Percentiles rank a stretch among this genome's conserved stretches.
Evolutionary conservation across 2,329 filamentous ascomycete genomes (phyloP).

Genomic region (Aspergillus sp.): DNA sequence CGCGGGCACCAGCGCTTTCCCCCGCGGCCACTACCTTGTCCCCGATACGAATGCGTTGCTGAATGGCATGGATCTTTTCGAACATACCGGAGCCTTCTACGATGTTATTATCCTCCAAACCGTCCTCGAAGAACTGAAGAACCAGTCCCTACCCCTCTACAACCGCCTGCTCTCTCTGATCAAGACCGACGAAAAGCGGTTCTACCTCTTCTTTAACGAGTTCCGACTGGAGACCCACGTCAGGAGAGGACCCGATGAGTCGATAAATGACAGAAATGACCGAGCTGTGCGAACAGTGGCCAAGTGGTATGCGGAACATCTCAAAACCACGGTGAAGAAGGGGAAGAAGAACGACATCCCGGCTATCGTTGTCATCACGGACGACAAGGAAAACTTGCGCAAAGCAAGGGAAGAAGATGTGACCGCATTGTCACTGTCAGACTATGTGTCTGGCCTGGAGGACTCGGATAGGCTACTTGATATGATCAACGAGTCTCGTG

Average conservation of each 20-base stretch:
- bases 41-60: slow-evolving; percentile 96
- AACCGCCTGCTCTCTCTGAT: slow-evolving; percentile 88
- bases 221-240: slow-evolving; percentile 92
- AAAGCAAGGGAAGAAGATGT: slow-evolving; percentile 76
- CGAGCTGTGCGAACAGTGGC: slow-evolving; percentile 83
- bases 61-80: slow-evolving; percentile 95
- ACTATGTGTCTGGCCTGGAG: slow-evolving; percentile 82
- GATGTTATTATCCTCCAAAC: slow-evolving; percentile 97
- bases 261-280: slow-evolving; percentile 95
- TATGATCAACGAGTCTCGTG: slow-evolving; percentile 83
- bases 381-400: slow-evolving; percentile 82
- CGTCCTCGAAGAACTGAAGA: slow-evolving; percentile 92
- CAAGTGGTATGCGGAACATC: slow-evolving; percentile 85
- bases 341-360: slow-evolving; percentile 62
- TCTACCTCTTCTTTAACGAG: slow-evolving; percentile 99
- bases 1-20: slow-evolving; percentile 77
- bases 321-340: slow-evolving; percentile 62
- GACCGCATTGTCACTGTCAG: slow-evolving; percentile 66
- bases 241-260: slow-evolving; percentile 71
- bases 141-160: slow-evolving; percentile 90
- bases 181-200: slow-evolving; percentile 94
- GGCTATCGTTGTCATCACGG: slow-evolving; percentile 86
- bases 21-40: slow-evolving; percentile 87
- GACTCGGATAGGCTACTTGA: slow-evolving; percentile 85
- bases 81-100: slow-evolving; percentile 86